A percentile compares a stretch with the other conserved stretches of the same genome.
Evolutionary conservation across 2,329 filamentous ascomycete genomes (phyloP).

Genomic region (Monosporascus sp.): DNA sequence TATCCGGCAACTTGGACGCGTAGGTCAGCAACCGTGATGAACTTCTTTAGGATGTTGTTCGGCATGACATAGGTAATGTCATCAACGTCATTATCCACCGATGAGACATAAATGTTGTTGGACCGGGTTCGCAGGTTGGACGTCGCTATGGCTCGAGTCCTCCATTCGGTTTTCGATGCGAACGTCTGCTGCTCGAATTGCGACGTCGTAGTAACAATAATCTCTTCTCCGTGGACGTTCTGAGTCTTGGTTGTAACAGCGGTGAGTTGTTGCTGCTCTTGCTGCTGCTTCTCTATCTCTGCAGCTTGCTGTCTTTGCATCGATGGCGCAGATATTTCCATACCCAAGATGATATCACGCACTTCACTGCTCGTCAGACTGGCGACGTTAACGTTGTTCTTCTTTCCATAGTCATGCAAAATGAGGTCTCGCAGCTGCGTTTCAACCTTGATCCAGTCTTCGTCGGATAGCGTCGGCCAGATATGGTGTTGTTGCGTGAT

Average conservation of each 20-base stretch:
- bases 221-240: conserved; percentile 94
- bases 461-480: conserved; percentile 89
- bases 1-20: conserved; percentile 96
- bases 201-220: conserved; percentile 96
- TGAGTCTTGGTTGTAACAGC: conserved; percentile 98
- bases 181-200: conserved; percentile 98
- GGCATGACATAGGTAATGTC: conserved; percentile 97
- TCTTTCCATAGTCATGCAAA: conserved; percentile 97
- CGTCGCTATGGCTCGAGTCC: conserved; percentile 91
- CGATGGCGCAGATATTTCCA: conserved; percentile 98
- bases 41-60: conserved; percentile 96
- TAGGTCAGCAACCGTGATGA: conserved; percentile 95
- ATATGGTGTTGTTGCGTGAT: conserved; percentile 99
- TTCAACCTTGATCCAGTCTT: conserved; percentile 99
- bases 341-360: conserved; percentile 95
- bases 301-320: conserved; percentile 98
- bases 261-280: conserved; percentile 93
- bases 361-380: conserved; percentile 96
- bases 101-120: conserved; percentile 98
- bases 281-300: conserved; percentile 97
- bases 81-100: conserved; percentile 85
- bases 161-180: conserved; percentile 98
- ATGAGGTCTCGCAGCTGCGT: conserved; percentile 92
- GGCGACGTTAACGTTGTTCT: conserved; percentile 99
- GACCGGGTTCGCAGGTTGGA: conserved; percentile 89